Evolutionary conservation across 768 basidiomycete species (phyloP).

Genomic region (Lenzites betulinus): DNA sequence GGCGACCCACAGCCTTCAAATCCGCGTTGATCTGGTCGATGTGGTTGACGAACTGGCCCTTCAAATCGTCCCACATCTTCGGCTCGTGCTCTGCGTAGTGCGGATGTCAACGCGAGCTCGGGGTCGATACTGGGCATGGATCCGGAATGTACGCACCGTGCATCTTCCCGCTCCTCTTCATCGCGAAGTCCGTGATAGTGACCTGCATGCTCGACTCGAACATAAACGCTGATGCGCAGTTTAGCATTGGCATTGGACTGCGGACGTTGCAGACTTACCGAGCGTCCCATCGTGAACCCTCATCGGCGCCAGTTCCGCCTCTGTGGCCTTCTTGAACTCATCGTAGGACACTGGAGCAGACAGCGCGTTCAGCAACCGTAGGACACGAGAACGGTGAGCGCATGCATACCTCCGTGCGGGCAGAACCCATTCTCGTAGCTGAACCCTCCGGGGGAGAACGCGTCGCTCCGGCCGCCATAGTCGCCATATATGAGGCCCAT

Average conservation of each 20-base stretch:
- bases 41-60: slow-evolving; percentile 58
- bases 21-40: slow-evolving; percentile 52
- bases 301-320: slow-evolving; percentile 52
- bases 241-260: neutral
- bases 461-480: slow-evolving; percentile 64
- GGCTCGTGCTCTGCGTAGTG: slow-evolving; percentile 55
- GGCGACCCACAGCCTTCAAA: slow-evolving; percentile 27
- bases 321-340: slow-evolving; percentile 57
- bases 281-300: slow-evolving; percentile 55
- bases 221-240: slow-evolving; percentile 50
- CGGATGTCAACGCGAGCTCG: neutral
- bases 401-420: slow-evolving; percentile 56
- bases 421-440: slow-evolving; percentile 67
- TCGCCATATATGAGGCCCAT: slow-evolving; percentile 66
- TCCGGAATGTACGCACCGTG: slow-evolving; percentile 44
- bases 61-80: slow-evolving; percentile 66
- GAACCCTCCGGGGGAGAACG: slow-evolving; percentile 61
- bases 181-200: slow-evolving; percentile 64
- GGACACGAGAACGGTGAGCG: neutral
- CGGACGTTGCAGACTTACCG: slow-evolving; percentile 35
- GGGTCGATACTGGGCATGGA: neutral
- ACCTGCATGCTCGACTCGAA: slow-evolving; percentile 65
- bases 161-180: slow-evolving; percentile 57
- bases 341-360: slow-evolving; percentile 53
- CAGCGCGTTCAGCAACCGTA: neutral